A percentile compares a stretch with the other conserved stretches of the same genome.
phyloP scores from a whole-genome alignment of 2,329 filamentous ascomycete genomes.

The Aureobasidium sp. region DNA sequence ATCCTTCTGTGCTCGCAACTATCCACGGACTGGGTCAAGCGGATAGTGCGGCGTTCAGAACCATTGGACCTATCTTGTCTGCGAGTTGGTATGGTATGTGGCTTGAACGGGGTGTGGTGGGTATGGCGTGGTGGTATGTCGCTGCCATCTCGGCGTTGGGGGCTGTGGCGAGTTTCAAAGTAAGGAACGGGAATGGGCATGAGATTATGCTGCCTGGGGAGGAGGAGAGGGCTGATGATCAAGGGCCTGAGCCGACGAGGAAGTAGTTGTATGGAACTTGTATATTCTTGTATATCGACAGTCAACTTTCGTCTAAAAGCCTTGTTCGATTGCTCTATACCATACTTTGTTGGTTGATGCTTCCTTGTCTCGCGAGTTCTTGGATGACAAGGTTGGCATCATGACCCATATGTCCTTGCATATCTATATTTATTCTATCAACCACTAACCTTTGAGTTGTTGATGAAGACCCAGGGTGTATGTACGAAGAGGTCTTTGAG shows the following conservation, averaged over 20 bases:
- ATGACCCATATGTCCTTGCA: no score
- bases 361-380: no score
- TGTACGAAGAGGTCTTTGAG: no score
- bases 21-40: slow-evolving; percentile 67
- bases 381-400: no score
- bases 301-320: no score
- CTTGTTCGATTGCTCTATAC: no score
- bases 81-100: slow-evolving; percentile 62
- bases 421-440: no score
- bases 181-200: slow-evolving; percentile 72
- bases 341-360: no score
- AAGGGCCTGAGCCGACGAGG: neutral
- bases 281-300: no score
- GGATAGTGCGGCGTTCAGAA: slow-evolving; percentile 59
- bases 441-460: no score
- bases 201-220: slow-evolving; percentile 62
- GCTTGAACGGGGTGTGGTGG: slow-evolving; percentile 59
- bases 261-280: no score
- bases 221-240: slow-evolving; percentile 29
- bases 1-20: slow-evolving; percentile 62
- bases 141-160: slow-evolving; percentile 62
- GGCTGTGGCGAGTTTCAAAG: slow-evolving; percentile 64
- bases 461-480: no score
- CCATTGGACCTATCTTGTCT: slow-evolving; percentile 61
- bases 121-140: slow-evolving; percentile 64